Evolutionary conservation across 345 rosid species (phyloP).

Genomic region (Capsella bursapastoris): DNA sequence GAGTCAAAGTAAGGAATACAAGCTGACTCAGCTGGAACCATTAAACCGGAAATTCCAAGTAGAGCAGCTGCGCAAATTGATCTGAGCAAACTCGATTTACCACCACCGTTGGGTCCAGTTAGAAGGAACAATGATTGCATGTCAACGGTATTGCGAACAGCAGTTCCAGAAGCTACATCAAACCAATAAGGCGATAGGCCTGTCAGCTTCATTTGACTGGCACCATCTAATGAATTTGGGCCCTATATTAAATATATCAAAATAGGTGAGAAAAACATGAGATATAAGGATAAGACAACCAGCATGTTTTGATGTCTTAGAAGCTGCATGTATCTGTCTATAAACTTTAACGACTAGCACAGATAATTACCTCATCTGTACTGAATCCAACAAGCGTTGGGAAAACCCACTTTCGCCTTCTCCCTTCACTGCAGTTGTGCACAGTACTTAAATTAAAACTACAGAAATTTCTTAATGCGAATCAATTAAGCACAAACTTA

Average conservation of each 20-base stretch:
- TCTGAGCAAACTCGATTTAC: conserved; percentile 97
- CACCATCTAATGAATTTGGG: conserved; percentile 45
- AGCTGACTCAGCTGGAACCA: conserved; percentile 96
- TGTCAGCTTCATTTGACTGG: conserved; percentile 58
- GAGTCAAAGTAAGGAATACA: conserved; percentile 83
- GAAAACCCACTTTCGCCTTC: conserved; percentile 92
- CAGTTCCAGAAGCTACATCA: conserved; percentile 81
- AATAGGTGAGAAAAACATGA: conserved; percentile 18
- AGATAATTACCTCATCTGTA: conserved; percentile 58
- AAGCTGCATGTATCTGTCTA: not conserved
- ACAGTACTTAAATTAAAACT: conserved; percentile 34
- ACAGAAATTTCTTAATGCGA: conserved; percentile 24
- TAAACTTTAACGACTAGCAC: not conserved
- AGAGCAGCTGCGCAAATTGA: conserved; percentile 89
- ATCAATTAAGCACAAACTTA: conserved; percentile 34
- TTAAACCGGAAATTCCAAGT: conserved; percentile 92
- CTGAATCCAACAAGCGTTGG: conserved; percentile 65
- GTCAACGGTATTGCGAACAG: conserved; percentile 79
- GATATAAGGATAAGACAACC: conserved; percentile 14
- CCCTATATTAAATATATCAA: conserved; percentile 49
- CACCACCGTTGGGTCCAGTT: conserved; percentile 99
- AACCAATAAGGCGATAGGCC: conserved; percentile 96
- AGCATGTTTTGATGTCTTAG: not conserved
- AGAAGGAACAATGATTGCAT: conserved; percentile 84
- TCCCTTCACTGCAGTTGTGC: conserved; percentile 74